phyloP scores from a whole-genome alignment of 192 early-diverging fungal species.

The Backusella circina region DNA sequence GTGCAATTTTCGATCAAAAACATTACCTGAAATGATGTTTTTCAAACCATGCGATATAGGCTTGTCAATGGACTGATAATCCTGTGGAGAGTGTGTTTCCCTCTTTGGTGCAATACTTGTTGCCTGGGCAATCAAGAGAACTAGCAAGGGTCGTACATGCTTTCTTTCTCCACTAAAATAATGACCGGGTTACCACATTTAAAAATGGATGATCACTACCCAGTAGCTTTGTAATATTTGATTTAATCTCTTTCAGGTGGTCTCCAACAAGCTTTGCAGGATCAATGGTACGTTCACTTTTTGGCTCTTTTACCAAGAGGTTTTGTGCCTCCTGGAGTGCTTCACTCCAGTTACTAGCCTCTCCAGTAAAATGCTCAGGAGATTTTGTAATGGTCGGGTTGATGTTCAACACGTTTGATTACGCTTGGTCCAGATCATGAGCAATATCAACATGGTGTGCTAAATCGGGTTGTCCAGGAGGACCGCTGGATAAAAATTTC shows the following conservation, averaged over 20 bases:
- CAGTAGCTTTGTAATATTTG: conserved; percentile 79
- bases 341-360: conserved; percentile 42
- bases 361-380: conserved; percentile 21
- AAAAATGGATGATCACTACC: conserved; percentile 89
- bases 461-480: neutral
- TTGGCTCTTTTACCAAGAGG: conserved; percentile 27
- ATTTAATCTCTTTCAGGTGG: conserved; percentile 82
- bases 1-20: conserved; percentile 8
- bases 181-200: conserved; percentile 82
- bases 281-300: conserved; percentile 52
- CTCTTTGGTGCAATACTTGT: conserved; percentile 64
- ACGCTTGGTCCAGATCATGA: neutral
- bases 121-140: conserved; percentile 87
- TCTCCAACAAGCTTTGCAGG: conserved; percentile 75
- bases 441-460: neutral
- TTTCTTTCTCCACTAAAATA: conserved; percentile 88
- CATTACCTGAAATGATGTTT: conserved; percentile 11
- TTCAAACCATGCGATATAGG: conserved; percentile 51
- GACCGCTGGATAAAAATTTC: neutral
- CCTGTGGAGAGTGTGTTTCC: conserved; percentile 29
- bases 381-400: neutral
- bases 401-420: neutral
- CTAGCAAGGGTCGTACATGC: conserved; percentile 88
- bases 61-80: conserved; percentile 58
- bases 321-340: conserved; percentile 50